A percentile compares a stretch with the other conserved stretches of the same genome.
These are phyloP conservation scores for Ogataea trehalophila DNA, from an alignment of 805 yeast genomes.

Conservation along the genomic window DNA sequence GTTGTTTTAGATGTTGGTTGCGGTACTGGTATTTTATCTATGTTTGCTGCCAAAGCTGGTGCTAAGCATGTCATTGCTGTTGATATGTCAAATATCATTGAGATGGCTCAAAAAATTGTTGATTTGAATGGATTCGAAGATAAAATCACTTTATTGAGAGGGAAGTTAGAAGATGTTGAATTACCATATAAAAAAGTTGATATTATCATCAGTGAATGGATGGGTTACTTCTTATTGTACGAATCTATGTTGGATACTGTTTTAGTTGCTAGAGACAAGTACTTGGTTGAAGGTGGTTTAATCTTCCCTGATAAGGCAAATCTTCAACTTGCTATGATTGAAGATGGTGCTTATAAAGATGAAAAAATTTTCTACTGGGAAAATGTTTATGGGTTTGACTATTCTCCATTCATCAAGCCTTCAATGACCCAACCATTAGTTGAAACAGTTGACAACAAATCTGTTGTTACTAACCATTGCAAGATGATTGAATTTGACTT, in stretches of 20 bases:
- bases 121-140: constrained; percentile 78
- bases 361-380: constrained; percentile 95
- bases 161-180: constrained; percentile 88
- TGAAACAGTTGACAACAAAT: constrained; percentile 78
- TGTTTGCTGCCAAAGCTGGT: constrained; percentile 99
- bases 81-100: constrained; percentile 94
- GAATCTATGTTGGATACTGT: constrained; percentile 99
- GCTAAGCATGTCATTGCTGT: constrained; percentile 97
- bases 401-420: constrained; percentile 78
- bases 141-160: constrained; percentile 82
- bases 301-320: constrained; percentile 93
- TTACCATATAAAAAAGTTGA: constrained; percentile 88
- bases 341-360: constrained; percentile 86
- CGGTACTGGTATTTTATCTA: constrained; percentile 95
- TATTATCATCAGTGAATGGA: constrained; percentile 96
- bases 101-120: constrained; percentile 89
- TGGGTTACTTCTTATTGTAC: constrained; percentile 95
- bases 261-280: constrained; percentile 87
- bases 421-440: constrained; percentile 94
- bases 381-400: constrained; percentile 95
- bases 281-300: constrained; percentile 76
- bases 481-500: constrained; percentile 79
- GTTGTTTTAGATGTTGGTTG: constrained; percentile 97
- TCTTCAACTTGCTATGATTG: constrained; percentile 86
- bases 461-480: constrained; percentile 68